These are phyloP conservation scores for Raphanus sativus DNA, from an alignment of 345 rosid genomes.

Conservation along the genomic window DNA sequence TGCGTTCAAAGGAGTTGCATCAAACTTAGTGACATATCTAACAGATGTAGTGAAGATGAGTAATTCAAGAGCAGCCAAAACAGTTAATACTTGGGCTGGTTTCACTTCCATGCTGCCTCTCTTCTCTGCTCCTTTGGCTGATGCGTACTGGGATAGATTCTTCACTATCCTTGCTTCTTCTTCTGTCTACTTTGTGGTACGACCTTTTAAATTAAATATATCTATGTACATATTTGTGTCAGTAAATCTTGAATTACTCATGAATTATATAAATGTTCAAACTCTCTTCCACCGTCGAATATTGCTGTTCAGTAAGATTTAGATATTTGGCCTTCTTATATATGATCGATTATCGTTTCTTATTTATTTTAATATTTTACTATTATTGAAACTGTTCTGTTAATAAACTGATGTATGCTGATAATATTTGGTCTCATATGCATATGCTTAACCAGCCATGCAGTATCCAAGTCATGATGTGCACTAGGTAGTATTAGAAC, in stretches of 20 bases:
- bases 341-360: neutral
- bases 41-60: conserved; percentile 84
- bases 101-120: conserved; percentile 85
- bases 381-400: neutral
- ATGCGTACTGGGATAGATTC: conserved; percentile 73
- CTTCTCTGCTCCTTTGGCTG: conserved; percentile 79
- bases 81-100: conserved; percentile 94
- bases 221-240: neutral
- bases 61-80: conserved; percentile 86
- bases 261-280: neutral
- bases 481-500: neutral
- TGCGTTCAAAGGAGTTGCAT: conserved; percentile 96
- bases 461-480: neutral
- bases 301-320: neutral
- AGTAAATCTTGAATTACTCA: neutral
- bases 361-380: neutral
- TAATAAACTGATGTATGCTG: neutral
- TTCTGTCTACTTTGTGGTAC: conserved; percentile 71
- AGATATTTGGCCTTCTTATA: neutral
- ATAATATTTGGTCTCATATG: neutral
- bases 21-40: conserved; percentile 86
- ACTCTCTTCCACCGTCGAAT: neutral
- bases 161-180: conserved; percentile 72
- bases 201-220: conserved; percentile 13
- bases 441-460: neutral